A percentile compares a stretch with the other conserved stretches of the same genome.
Evolutionary conservation across 2,329 filamentous ascomycete species (phyloP).

Genomic region (Penicillium paneum): DNA sequence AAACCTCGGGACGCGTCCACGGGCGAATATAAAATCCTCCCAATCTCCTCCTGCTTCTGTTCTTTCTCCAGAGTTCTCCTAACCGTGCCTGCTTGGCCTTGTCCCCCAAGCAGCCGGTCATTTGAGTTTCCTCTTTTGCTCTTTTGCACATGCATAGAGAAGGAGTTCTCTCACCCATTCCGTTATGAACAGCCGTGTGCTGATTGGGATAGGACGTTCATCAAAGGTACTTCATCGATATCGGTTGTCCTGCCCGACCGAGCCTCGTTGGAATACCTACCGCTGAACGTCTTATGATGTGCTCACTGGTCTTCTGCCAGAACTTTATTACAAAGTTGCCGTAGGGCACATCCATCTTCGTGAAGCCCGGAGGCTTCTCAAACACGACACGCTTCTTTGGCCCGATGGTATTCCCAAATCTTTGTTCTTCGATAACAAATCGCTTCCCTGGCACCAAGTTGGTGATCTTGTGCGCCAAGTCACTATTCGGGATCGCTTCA

Average conservation of each 20-base stretch:
- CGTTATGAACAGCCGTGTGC: neutral
- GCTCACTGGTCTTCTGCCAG: neutral
- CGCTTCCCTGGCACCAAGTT: too few relatives aligned
- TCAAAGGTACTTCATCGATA: neutral
- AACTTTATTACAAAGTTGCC: too few relatives aligned
- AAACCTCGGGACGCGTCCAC: neutral
- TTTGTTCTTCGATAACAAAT: too few relatives aligned
- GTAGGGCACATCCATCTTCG: too few relatives aligned
- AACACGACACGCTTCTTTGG: too few relatives aligned
- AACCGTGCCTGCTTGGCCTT: neutral
- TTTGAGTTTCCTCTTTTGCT: too few relatives aligned
- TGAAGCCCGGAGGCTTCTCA: too few relatives aligned
- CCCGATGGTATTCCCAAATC: too few relatives aligned
- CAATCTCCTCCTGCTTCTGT: neutral
- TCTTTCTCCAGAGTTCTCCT: neutral
- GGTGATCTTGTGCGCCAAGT: too few relatives aligned
- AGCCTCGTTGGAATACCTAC: neutral
- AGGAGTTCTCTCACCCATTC: neutral
- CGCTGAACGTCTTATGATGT: neutral
- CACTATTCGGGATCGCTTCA: too few relatives aligned
- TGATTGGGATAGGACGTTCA: neutral
- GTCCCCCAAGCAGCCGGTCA: neutral
- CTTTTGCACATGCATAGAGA: neutral
- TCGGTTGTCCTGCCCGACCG: neutral
- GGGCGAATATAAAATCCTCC: neutral